A percentile compares a stretch with the other conserved stretches of the same genome.
phyloP scores from a whole-genome alignment of 176 grass and related monocot species.

The Puya raimondii region DNA sequence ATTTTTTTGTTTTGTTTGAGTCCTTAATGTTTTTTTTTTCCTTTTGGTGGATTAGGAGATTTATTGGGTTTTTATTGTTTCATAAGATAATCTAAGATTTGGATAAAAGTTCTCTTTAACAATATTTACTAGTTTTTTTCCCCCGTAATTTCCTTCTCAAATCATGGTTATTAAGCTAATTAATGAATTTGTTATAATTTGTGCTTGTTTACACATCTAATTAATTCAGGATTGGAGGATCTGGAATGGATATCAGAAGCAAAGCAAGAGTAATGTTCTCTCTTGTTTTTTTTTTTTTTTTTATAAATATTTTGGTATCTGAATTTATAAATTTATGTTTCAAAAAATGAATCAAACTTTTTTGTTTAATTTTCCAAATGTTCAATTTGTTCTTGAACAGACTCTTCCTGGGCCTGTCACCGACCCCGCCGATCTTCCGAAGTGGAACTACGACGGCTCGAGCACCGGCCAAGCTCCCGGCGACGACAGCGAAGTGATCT shows the following conservation, averaged over 20 bases:
- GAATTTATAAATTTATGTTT: no score
- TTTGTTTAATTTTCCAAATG: no score
- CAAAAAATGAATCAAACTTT: no score
- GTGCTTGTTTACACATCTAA: background rate
- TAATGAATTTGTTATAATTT: background rate
- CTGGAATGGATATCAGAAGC: constrained; percentile 97
- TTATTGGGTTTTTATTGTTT: background rate
- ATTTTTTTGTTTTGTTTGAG: background rate
- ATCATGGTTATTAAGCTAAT: background rate
- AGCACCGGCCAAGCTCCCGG: constrained; percentile 99
- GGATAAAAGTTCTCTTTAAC: background rate
- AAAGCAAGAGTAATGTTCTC: constrained; percentile 69
- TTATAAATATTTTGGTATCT: background rate
- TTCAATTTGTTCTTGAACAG: constrained; percentile 1
- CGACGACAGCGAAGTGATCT: constrained; percentile 94
- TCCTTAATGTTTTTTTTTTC: background rate
- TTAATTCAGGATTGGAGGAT: constrained; percentile 85
- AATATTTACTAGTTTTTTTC: background rate
- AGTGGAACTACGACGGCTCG: constrained; percentile 99
- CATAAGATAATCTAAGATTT: background rate
- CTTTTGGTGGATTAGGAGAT: background rate
- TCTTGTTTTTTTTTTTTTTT: background rate
- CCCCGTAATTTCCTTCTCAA: no score
- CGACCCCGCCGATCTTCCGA: constrained; percentile 74
- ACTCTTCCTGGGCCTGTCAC: constrained; percentile 64